Evolutionary conservation across 306 rosid genomes (phyloP).

Genomic region (Phaseolus lunatus): DNA sequence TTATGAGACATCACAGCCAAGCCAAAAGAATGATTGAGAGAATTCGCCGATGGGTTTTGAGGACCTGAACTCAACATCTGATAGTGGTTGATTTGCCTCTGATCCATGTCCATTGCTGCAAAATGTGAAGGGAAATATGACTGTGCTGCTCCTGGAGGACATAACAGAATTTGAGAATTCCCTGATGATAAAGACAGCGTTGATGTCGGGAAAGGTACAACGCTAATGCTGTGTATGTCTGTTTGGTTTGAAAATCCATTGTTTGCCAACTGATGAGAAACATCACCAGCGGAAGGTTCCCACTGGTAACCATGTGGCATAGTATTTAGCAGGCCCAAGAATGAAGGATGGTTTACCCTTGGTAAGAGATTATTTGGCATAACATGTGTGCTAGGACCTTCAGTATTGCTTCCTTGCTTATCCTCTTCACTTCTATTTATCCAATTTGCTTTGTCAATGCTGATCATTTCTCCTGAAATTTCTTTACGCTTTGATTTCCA

Average conservation of each 20-base stretch:
- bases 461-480: slow-evolving; percentile 42
- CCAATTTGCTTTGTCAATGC: slow-evolving; percentile 43
- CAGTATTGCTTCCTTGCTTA: slow-evolving; percentile 28
- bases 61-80: slow-evolving; percentile 58
- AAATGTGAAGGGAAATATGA: slow-evolving; percentile 50
- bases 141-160: slow-evolving; percentile 56
- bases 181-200: slow-evolving; percentile 72
- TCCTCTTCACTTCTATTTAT: slow-evolving; percentile 39
- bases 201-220: slow-evolving; percentile 58
- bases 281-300: slow-evolving; percentile 34
- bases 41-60: slow-evolving; percentile 39
- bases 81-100: slow-evolving; percentile 61
- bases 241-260: slow-evolving; percentile 48
- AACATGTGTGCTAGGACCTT: slow-evolving; percentile 38
- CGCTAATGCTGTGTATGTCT: slow-evolving; percentile 47
- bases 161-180: slow-evolving; percentile 53
- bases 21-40: slow-evolving; percentile 53
- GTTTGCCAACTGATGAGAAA: slow-evolving; percentile 48
- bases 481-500: slow-evolving; percentile 61
- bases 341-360: slow-evolving; percentile 55
- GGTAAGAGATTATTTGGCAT: slow-evolving; percentile 41
- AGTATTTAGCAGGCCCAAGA: slow-evolving; percentile 42
- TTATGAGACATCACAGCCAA: slow-evolving; percentile 61
- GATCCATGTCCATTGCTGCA: slow-evolving; percentile 58
- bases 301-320: slow-evolving; percentile 52